These are phyloP conservation scores for Lumnitzera racemosa DNA, from an alignment of 345 rosid genomes.

Conservation along the genomic window DNA sequence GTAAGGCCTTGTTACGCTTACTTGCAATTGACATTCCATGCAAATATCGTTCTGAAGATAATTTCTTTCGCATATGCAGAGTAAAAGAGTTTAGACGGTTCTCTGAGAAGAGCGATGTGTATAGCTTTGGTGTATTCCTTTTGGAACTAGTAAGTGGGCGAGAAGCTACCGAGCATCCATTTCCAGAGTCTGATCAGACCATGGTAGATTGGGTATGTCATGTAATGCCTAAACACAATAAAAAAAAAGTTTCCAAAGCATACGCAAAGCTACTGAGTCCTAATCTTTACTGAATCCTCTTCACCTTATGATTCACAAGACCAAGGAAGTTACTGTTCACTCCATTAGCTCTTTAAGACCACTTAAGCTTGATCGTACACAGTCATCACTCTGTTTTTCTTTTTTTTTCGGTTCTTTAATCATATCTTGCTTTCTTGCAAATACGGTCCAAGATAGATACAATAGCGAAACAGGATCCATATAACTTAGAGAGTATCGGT, in stretches of 20 bases:
- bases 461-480: too few species aligned
- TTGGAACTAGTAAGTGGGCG: constrained; percentile 71
- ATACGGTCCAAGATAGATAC: too few species aligned
- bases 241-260: neutral
- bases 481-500: too few species aligned
- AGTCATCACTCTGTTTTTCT: too few species aligned
- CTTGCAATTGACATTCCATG: neutral
- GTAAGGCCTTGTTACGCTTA: constrained; percentile 27
- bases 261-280: neutral
- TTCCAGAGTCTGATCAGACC: constrained; percentile 48
- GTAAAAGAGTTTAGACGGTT: constrained; percentile 75
- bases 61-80: constrained; percentile 25
- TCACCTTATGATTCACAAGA: too few species aligned
- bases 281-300: neutral
- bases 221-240: neutral
- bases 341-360: too few species aligned
- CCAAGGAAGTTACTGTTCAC: too few species aligned
- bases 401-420: too few species aligned
- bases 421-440: too few species aligned
- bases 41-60: neutral
- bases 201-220: constrained; percentile 75
- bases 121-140: constrained; percentile 90
- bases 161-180: constrained; percentile 57
- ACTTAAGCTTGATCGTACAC: too few species aligned
- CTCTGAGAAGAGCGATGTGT: constrained; percentile 86